These are phyloP conservation scores for Penicillium canescens DNA, from an alignment of 495 filamentous ascomycete genomes.

Conservation along the genomic window DNA sequence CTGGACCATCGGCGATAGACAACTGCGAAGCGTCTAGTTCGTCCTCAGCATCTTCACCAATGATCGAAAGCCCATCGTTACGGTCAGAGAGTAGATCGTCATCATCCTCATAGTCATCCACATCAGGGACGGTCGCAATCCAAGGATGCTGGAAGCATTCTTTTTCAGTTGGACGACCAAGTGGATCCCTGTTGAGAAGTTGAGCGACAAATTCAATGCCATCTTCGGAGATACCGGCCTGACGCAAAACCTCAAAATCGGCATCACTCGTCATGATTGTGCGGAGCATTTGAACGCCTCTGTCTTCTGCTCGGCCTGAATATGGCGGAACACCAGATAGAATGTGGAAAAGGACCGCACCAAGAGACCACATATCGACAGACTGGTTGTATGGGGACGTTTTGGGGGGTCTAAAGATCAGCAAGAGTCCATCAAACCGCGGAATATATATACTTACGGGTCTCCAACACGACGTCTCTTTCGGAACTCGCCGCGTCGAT, in stretches of 20 bases:
- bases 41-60: slow-evolving; percentile 49
- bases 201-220: slow-evolving; percentile 70
- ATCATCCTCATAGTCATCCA: slow-evolving; percentile 47
- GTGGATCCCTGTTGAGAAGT: slow-evolving; percentile 76
- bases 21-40: slow-evolving; percentile 69
- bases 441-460: slow-evolving; percentile 34
- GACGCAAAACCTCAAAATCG: slow-evolving; percentile 58
- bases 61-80: slow-evolving; percentile 44
- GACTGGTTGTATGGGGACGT: slow-evolving; percentile 75
- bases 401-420: slow-evolving; percentile 39
- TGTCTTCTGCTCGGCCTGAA: slow-evolving; percentile 59
- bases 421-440: slow-evolving; percentile 3
- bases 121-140: slow-evolving; percentile 51
- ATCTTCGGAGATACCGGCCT: slow-evolving; percentile 56
- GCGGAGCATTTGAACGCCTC: slow-evolving; percentile 67
- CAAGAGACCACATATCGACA: slow-evolving; percentile 94
- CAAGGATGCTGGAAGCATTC: slow-evolving; percentile 67
- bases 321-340: slow-evolving; percentile 77
- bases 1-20: slow-evolving; percentile 43
- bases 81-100: slow-evolving; percentile 49
- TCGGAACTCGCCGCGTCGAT: slow-evolving; percentile 39
- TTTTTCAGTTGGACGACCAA: slow-evolving; percentile 62
- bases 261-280: slow-evolving; percentile 76
- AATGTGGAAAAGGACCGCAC: slow-evolving; percentile 82
- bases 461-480: slow-evolving; percentile 55